Evolutionary conservation across 2,329 filamentous ascomycete species (phyloP), one percentile per base, ranked within the genome.

Genomic region (Akanthomyces muscarius): DNA sequence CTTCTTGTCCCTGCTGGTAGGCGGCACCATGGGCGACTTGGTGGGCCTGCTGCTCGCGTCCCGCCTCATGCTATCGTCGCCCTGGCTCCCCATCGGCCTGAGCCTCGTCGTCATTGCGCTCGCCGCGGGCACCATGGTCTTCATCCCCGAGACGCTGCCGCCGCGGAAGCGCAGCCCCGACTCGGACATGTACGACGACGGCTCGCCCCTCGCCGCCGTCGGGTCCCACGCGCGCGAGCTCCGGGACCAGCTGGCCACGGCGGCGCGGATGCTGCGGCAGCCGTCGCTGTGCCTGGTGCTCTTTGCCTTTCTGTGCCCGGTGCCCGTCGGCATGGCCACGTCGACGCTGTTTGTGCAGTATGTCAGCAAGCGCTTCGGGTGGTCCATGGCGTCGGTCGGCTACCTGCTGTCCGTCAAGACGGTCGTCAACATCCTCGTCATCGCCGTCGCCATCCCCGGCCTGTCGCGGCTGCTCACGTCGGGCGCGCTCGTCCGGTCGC

Each of bases 311-410:
- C 65, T 65, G 3, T 64, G 62, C 28, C 65, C 64, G 28, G 60
- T 53, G n/a, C 65, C 66, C 33, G 63, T 64, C 23, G 53, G 63
- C 21, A 66, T 67, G 33, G 61, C 65, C 18, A 63, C 63, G 23
- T 64, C 54, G 30, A 58, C 65, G 10, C 61, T 68, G 13, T 66
- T 71, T 48, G 52, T 69, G 14, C 69, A 70, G 54, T 71, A 70
- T 60, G 68, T 69, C 54, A 72, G 68, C 53, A 69, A 68, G 57
- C 66, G 68, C 44, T 70, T 71, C 55, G 59, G 65, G 11, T 68
- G 66, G 65, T 66, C 67, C 13, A 58, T 70, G 28, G 64, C 69
- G 44, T 65, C 67, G 4, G 66, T 67, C 11, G 67, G 69, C 45
- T 70, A 68, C 48, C 64, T 69, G 45, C 64, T 71, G 18, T 66